Conservation (phyloP, 2,329 filamentous ascomycete species). For the Beauveria pseudobassiana region DNA sequence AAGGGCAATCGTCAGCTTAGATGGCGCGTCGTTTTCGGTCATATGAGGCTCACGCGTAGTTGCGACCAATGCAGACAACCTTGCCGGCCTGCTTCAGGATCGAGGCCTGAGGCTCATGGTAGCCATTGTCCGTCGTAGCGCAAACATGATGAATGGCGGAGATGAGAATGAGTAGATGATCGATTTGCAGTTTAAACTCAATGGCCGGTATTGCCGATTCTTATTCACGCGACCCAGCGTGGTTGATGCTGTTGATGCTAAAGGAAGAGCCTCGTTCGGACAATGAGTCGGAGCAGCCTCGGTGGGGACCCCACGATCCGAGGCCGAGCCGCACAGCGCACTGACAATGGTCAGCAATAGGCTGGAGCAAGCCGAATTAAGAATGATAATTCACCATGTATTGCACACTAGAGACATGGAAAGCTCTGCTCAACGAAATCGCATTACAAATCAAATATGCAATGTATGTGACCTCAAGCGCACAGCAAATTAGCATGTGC, state of each 20-base stretch:
- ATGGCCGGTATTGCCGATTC: not conserved
- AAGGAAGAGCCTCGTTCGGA: not conserved
- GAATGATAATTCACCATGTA: not conserved
- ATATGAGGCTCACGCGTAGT: conserved; percentile 72
- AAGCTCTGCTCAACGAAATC: not conserved
- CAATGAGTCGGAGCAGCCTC: not conserved
- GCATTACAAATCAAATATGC: not conserved
- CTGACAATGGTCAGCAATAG: not conserved
- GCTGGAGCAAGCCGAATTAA: not conserved
- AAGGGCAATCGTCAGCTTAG: conserved; percentile 19
- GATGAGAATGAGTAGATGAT: not conserved
- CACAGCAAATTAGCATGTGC: too few species aligned
- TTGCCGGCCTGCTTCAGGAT: conserved; percentile 54
- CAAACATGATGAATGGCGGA: conserved; percentile 24
- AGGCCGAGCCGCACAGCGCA: conserved; percentile 1
- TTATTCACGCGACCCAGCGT: not conserved
- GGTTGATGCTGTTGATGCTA: not conserved
- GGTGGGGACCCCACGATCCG: not conserved
- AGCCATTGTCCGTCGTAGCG: conserved; percentile 29
- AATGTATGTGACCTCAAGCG: too few species aligned
- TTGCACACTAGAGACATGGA: not conserved
- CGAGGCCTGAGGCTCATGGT: conserved; percentile 35
- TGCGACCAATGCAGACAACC: conserved; percentile 88
- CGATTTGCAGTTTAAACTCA: not conserved
- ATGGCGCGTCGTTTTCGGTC: conserved; percentile 13